Conservation (phyloP, 768 basidiomycete genomes). For the Rubroboletus pulcherrimus region DNA sequence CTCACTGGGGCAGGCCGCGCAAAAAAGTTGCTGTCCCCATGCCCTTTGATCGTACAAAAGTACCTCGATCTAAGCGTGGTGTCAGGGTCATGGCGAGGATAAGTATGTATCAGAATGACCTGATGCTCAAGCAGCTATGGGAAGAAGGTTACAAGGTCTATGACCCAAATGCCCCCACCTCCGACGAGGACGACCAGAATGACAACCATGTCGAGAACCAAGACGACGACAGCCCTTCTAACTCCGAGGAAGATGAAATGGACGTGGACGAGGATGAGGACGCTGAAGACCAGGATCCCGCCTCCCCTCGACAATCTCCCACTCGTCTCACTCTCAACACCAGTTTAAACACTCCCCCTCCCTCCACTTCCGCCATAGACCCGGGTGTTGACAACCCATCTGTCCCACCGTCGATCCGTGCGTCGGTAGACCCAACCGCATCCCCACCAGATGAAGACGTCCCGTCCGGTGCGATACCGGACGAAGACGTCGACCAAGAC, state of each 20-base stretch:
- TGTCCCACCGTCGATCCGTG: constrained; percentile 18
- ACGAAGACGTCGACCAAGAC: constrained; percentile 29
- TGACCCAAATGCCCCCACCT: constrained; percentile 17
- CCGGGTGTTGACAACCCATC: constrained; percentile 20
- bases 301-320: constrained; percentile 23
- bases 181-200: constrained; percentile 19
- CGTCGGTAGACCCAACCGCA: constrained; percentile 18
- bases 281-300: constrained; percentile 22
- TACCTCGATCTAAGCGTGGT: constrained; percentile 19
- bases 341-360: constrained; percentile 8
- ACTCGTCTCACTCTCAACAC: constrained; percentile 18
- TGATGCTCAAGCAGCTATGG: constrained; percentile 11
- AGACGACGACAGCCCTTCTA: constrained; percentile 8
- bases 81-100: background rate
- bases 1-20: background rate
- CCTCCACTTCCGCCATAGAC: constrained; percentile 14
- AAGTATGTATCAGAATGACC: background rate
- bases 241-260: constrained; percentile 23
- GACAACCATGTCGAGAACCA: background rate
- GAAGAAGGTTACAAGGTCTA: constrained; percentile 16
- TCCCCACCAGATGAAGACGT: constrained; percentile 17
- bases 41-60: constrained; percentile 17
- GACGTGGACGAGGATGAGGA: constrained; percentile 35
- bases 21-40: constrained; percentile 14
- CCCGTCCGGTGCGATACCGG: constrained; percentile 16